Evolutionary conservation across 306 rosid species (phyloP).

Genomic region (Clitoria ternatea): DNA sequence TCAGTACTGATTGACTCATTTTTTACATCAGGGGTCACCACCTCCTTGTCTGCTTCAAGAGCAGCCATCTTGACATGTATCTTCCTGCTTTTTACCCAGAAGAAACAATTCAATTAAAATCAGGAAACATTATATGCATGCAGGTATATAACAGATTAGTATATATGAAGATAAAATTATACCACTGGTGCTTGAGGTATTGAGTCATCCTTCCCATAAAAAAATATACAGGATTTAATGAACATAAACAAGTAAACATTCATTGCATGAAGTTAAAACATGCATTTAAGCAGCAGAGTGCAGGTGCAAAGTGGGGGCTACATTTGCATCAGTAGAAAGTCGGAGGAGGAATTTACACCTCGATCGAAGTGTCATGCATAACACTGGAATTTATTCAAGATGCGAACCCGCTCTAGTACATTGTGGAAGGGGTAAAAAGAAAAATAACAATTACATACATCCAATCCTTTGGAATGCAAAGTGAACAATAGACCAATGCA

Average conservation of each 20-base stretch:
- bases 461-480: too few relatives aligned
- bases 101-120: neutral
- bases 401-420: neutral
- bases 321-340: neutral
- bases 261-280: neutral
- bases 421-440: neutral
- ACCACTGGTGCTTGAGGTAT: neutral
- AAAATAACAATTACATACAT: neutral
- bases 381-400: neutral
- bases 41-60: slow-evolving; percentile 44
- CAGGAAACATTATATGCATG: neutral
- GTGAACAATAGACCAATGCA: too few relatives aligned
- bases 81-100: slow-evolving; percentile 29
- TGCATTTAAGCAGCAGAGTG: neutral
- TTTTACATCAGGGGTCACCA: slow-evolving; percentile 7
- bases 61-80: slow-evolving; percentile 39
- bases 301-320: neutral
- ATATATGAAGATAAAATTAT: neutral
- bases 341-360: neutral
- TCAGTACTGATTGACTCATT: slow-evolving; percentile 11
- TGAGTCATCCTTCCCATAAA: neutral
- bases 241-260: neutral
- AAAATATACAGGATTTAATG: neutral
- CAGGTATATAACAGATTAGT: neutral
- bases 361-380: neutral